A percentile compares a stretch with the other conserved stretches of the same genome.
These are phyloP conservation scores for Eragrostis nindensis DNA, from an alignment of 176 grass and related monocot species.

Conservation along the genomic window DNA sequence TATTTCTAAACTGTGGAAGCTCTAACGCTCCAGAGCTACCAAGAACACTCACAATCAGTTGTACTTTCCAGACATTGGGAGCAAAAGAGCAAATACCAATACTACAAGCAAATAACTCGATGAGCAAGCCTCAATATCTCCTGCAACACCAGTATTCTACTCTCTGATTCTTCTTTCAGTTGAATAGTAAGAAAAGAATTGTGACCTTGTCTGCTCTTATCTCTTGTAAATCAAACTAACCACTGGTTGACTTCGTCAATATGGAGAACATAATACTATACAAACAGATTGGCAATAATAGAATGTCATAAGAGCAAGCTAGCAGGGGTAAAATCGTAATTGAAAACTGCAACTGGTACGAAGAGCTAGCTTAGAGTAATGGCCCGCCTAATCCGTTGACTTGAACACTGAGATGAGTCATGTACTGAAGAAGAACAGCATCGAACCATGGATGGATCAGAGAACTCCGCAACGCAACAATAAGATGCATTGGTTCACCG, in stretches of 20 bases:
- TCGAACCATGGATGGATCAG: conserved; percentile 19
- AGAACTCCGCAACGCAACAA: neutral
- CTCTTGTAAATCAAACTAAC: neutral
- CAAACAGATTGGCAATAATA: conserved; percentile 10
- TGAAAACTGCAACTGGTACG: neutral
- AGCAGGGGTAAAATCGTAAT: too few relatives aligned
- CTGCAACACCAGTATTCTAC: neutral
- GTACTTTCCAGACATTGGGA: neutral
- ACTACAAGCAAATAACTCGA: neutral
- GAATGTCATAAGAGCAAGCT: too few relatives aligned
- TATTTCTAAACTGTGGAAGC: neutral
- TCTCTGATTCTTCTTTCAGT: neutral
- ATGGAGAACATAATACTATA: neutral
- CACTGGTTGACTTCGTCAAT: neutral
- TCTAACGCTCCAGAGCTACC: neutral
- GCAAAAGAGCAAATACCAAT: neutral
- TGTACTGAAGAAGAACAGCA: neutral
- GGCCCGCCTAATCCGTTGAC: neutral
- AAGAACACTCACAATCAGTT: conserved; percentile 3
- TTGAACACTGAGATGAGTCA: neutral
- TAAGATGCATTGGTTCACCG: neutral
- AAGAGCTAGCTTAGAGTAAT: neutral
- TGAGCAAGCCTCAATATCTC: neutral
- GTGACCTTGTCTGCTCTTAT: neutral
- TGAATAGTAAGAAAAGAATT: conserved; percentile 13